phyloP scores from a whole-genome alignment of 495 filamentous ascomycete genomes.

The Copromyces sp. region DNA sequence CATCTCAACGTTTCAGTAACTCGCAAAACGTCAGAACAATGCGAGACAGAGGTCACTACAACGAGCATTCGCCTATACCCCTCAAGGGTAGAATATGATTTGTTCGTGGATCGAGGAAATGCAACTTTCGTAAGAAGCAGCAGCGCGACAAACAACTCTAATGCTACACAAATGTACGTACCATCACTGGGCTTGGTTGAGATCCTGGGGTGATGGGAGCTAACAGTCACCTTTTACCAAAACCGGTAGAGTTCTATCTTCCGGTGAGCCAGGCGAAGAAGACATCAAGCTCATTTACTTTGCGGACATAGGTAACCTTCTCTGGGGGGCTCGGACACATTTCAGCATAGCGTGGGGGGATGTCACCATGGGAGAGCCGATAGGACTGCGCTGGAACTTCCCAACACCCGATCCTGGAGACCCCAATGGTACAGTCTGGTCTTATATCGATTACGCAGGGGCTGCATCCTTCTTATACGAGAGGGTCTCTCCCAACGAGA shows the following conservation, averaged over 20 bases:
- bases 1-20: too few species aligned
- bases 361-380: accelerated
- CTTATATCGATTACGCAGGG: neutral
- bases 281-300: neutral
- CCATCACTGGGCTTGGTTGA: too few species aligned
- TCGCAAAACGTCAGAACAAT: neutral
- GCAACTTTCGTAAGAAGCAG: neutral
- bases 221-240: too few species aligned
- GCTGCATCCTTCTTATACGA: neutral
- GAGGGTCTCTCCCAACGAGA: too few species aligned
- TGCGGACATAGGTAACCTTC: neutral
- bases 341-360: neutral
- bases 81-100: neutral
- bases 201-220: too few species aligned
- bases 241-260: too few species aligned
- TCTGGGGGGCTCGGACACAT: neutral
- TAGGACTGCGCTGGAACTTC: neutral
- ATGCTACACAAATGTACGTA: too few species aligned
- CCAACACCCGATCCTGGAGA: neutral
- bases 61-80: neutral
- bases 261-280: too few species aligned
- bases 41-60: neutral
- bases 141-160: too few species aligned
- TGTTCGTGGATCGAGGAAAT: neutral
- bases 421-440: neutral